A percentile compares a stretch with the other conserved stretches of the same genome.
Conservation (phyloP, 2,329 filamentous ascomycete species). For the Microdochium trichocladiopsis region DNA sequence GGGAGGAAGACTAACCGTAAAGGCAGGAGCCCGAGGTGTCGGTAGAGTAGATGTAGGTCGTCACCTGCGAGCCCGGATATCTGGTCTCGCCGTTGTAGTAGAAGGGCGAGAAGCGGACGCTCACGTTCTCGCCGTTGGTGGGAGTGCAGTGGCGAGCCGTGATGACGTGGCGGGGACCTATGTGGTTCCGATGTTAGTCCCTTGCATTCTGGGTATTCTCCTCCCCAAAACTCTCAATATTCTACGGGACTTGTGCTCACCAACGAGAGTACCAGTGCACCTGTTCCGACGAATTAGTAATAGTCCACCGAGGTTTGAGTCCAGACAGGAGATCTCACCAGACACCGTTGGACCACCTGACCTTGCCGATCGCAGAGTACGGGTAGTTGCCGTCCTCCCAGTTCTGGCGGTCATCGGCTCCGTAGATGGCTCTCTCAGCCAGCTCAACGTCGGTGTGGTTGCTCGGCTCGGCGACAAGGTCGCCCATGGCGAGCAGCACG, state of each 20-base stretch:
- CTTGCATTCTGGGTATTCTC: not conserved
- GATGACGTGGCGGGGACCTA: constrained; percentile 18
- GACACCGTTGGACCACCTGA: constrained; percentile 3
- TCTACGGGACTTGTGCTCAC: not conserved
- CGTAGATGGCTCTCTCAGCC: not conserved
- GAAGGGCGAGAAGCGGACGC: constrained; percentile 14
- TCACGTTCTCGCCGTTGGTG: constrained; percentile 7
- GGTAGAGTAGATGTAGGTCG: constrained; percentile 3
- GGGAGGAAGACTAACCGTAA: constrained; percentile 4
- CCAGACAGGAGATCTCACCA: not conserved
- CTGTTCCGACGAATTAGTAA: not conserved
- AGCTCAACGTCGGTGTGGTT: not conserved
- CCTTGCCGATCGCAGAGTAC: constrained; percentile 1
- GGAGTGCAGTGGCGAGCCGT: constrained; percentile 18
- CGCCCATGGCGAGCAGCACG: not conserved
- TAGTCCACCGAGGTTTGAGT: not conserved
- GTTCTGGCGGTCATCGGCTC: constrained; percentile 1
- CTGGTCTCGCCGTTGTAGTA: constrained; percentile 12
- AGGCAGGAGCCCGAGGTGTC: constrained; percentile 2
- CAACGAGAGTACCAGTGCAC: constrained; percentile 3
- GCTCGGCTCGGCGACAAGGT: not conserved
- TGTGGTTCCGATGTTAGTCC: not conserved
- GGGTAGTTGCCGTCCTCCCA: constrained; percentile 2
- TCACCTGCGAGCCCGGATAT: not conserved
- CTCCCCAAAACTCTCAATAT: not conserved